A percentile compares a stretch with the other conserved stretches of the same genome.
phyloP scores from a whole-genome alignment of 106 monocot genomes.

The Xerophyta viscosa region DNA sequence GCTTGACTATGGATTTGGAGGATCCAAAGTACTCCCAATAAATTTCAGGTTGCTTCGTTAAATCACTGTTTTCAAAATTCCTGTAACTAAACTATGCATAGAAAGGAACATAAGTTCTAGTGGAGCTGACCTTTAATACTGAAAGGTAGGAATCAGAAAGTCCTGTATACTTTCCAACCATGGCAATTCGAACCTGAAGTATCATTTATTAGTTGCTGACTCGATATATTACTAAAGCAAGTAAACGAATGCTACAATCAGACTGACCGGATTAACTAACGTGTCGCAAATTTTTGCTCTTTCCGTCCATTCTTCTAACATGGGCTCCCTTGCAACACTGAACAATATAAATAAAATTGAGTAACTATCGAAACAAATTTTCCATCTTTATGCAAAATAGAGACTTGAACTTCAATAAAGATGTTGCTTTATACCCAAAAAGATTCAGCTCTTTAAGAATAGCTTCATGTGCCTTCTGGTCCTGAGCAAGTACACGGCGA shows the following conservation, averaged over 20 bases:
- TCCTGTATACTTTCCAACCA: conserved; percentile 84
- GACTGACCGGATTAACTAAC: conserved; percentile 38
- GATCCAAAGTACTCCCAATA: no score
- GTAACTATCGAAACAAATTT: no score
- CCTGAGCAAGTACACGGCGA: conserved; percentile 11
- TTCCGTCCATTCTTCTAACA: conserved; percentile 47
- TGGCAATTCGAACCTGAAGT: conserved; percentile 78
- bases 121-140: conserved; percentile 43
- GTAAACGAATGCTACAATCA: background rate
- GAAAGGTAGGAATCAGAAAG: conserved; percentile 87
- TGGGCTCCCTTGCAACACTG: conserved; percentile 27
- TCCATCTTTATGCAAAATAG: background rate
- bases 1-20: no score
- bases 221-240: no score
- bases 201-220: no score
- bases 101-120: background rate
- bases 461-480: conserved; percentile 50
- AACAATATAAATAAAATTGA: background rate
- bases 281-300: conserved; percentile 48
- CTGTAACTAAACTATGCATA: background rate
- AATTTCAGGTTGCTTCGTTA: no score
- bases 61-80: no score
- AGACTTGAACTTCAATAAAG: background rate
- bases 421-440: conserved; percentile 13
- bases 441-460: conserved; percentile 37